A percentile compares a stretch with the other conserved stretches of the same genome.
phyloP scores from a whole-genome alignment of 352 stramenopile species.

The Globisporangium barbulae region DNA sequence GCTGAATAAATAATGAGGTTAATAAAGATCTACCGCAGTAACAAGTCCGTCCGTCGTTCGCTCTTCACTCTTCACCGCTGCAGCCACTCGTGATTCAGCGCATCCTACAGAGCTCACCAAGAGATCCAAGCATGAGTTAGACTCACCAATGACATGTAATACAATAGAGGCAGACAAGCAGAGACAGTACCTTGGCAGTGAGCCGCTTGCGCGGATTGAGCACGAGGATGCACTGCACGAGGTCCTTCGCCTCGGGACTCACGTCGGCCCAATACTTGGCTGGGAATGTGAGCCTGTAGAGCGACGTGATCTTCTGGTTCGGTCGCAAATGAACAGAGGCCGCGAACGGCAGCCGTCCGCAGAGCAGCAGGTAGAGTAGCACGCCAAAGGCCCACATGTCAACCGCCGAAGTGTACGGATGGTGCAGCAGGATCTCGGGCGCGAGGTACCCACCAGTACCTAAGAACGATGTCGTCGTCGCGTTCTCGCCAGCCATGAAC shows the following conservation, averaged over 20 bases:
- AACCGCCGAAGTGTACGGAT: slow-evolving; percentile 93
- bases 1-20: slow-evolving; percentile 6
- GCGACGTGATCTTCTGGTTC: slow-evolving; percentile 53
- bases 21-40: slow-evolving; percentile 5
- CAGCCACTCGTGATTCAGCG: slow-evolving; percentile 54
- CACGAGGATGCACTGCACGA: slow-evolving; percentile 57
- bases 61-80: slow-evolving; percentile 1
- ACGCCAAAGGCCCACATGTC: slow-evolving; percentile 98
- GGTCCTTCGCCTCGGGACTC: slow-evolving; percentile 51
- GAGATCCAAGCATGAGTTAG: neutral
- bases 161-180: neutral
- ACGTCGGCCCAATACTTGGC: slow-evolving; percentile 73
- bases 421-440: slow-evolving; percentile 96
- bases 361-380: slow-evolving; percentile 96
- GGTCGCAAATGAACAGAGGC: slow-evolving; percentile 54
- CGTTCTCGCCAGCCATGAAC: slow-evolving; percentile 55
- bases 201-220: slow-evolving; percentile 50
- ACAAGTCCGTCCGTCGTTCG: neutral
- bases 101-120: slow-evolving; percentile 22
- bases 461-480: slow-evolving; percentile 68
- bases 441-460: slow-evolving; percentile 94
- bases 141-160: neutral
- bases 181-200: slow-evolving; percentile 24
- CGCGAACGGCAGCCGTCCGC: slow-evolving; percentile 87
- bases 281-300: slow-evolving; percentile 72